Evolutionary conservation across 2,329 filamentous ascomycete species (phyloP).

Genomic region (Passalora sequoiae): DNA sequence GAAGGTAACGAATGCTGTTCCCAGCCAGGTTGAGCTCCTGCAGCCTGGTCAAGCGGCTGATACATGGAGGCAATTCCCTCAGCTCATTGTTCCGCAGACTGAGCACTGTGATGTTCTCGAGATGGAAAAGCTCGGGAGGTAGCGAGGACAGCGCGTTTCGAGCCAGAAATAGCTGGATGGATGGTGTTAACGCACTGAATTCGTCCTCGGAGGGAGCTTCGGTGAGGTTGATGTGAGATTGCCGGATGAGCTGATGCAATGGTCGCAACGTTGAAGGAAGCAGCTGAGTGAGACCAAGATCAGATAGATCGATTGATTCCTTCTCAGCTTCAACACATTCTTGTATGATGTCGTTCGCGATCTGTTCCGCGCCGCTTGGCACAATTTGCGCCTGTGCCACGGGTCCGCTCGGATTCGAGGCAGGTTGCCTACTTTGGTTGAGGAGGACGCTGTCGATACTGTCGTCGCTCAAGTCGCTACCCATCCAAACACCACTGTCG

Average conservation of each 20-base stretch:
- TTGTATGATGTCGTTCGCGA: slow-evolving; percentile 1
- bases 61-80: slow-evolving; percentile 55
- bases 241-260: slow-evolving; percentile 41
- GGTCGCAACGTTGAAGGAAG: slow-evolving; percentile 55
- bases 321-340: slow-evolving; percentile 49
- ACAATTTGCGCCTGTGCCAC: not conserved
- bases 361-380: not conserved
- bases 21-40: slow-evolving; percentile 61
- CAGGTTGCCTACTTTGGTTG: slow-evolving; percentile 3
- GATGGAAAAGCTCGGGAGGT: slow-evolving; percentile 57
- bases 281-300: slow-evolving; percentile 48
- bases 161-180: slow-evolving; percentile 58
- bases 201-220: slow-evolving; percentile 48
- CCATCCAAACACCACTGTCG: slow-evolving; percentile 67
- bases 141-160: slow-evolving; percentile 54
- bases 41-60: slow-evolving; percentile 55
- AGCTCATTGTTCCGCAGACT: slow-evolving; percentile 62
- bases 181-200: slow-evolving; percentile 55
- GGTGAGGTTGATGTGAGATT: slow-evolving; percentile 25
- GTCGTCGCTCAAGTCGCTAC: slow-evolving; percentile 49
- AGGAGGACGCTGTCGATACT: slow-evolving; percentile 6
- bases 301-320: slow-evolving; percentile 58
- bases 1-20: slow-evolving; percentile 57
- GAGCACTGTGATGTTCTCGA: slow-evolving; percentile 59
- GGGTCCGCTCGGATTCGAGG: slow-evolving; percentile 2